These are phyloP conservation scores for Penicillium brevicompactum DNA, from an alignment of 2,329 filamentous ascomycete species.

Conservation along the genomic window DNA sequence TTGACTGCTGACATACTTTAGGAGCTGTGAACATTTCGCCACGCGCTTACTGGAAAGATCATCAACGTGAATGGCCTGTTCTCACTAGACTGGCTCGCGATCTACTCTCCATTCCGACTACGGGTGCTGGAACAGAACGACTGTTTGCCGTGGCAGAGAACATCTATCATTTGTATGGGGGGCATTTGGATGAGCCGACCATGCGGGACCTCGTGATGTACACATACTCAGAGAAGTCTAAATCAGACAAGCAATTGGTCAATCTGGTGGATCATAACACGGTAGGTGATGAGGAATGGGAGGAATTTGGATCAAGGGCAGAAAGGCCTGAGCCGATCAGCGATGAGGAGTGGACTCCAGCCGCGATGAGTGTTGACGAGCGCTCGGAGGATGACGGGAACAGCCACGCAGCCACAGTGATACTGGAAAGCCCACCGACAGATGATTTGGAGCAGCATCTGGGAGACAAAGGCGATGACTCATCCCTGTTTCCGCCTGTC, in stretches of 20 bases:
- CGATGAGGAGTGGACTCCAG: background rate
- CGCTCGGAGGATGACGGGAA: background rate
- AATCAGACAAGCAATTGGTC: background rate
- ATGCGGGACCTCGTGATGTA: background rate
- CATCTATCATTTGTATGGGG: background rate
- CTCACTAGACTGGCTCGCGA: no score
- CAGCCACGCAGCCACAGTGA: background rate
- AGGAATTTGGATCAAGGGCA: background rate
- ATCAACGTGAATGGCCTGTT: background rate
- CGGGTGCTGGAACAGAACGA: no score
- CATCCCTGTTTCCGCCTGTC: background rate
- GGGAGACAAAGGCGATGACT: background rate
- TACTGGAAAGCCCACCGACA: background rate
- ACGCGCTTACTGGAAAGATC: background rate
- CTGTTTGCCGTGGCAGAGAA: background rate
- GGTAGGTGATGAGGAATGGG: background rate
- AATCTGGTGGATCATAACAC: background rate
- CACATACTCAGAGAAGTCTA: background rate
- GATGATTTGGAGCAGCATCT: background rate
- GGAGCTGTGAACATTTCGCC: background rate
- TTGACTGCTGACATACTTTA: background rate
- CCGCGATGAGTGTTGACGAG: background rate
- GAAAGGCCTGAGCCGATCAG: slow-evolving; percentile 2
- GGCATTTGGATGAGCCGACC: background rate
- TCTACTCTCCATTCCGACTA: background rate